A percentile compares a stretch with the other conserved stretches of the same genome.
These are phyloP conservation scores for Fusarium brevicatenulatum DNA, from an alignment of 2,329 filamentous ascomycete species.

Conservation along the genomic window DNA sequence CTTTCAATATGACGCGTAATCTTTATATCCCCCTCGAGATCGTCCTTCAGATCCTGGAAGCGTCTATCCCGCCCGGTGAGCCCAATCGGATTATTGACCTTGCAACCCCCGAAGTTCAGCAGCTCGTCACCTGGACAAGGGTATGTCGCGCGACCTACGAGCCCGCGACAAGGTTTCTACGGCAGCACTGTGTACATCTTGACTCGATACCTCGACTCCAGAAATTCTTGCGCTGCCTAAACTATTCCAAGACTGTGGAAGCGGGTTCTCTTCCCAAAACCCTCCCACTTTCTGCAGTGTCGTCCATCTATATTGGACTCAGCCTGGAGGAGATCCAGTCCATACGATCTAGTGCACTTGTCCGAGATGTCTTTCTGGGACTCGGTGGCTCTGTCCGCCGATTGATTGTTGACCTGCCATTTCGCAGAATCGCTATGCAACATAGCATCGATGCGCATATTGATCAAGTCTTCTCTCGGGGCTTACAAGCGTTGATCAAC, in stretches of 20 bases:
- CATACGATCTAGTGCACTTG: not conserved
- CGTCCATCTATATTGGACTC: constrained; percentile 26
- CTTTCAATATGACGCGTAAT: not conserved
- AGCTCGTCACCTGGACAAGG: constrained; percentile 19
- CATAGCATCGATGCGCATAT: constrained; percentile 3
- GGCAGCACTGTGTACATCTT: constrained; percentile 23
- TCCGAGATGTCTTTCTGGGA: constrained; percentile 9
- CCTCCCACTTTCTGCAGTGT: not conserved
- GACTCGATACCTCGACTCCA: constrained; percentile 3
- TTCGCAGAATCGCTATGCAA: constrained; percentile 6
- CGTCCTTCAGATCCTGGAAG: constrained; percentile 22
- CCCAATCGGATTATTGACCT: constrained; percentile 17
- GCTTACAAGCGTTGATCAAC: constrained; percentile 6
- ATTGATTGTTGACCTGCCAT: constrained; percentile 25
- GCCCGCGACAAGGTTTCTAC: constrained; percentile 6
- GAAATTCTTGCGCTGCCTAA: constrained; percentile 1
- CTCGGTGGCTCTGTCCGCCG: constrained; percentile 19
- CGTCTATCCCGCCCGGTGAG: not conserved
- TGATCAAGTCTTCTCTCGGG: not conserved
- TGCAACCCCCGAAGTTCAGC: constrained; percentile 9
- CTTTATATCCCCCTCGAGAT: constrained; percentile 26
- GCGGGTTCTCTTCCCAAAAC: not conserved
- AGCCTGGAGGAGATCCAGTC: not conserved
- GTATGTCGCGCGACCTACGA: constrained; percentile 29
- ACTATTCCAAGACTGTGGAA: not conserved